These are phyloP conservation scores for Suhomyces atakaporum DNA, from an alignment of 1,139 yeast genomes.

Conservation along the genomic window DNA sequence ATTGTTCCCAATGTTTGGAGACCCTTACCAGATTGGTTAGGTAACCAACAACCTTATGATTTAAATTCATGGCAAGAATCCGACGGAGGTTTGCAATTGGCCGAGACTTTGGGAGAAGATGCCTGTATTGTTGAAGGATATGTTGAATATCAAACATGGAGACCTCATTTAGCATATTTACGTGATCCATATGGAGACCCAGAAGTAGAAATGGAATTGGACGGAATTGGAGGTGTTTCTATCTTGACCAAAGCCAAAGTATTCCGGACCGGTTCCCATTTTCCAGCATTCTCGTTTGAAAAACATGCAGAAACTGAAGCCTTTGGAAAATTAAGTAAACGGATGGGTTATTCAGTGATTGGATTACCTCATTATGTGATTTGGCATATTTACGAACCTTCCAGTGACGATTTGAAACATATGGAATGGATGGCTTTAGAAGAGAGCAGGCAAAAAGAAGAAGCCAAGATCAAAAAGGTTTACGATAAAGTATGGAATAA, in stretches of 20 bases:
- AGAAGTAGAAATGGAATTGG: slow-evolving; percentile 82
- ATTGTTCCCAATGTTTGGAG: slow-evolving; percentile 89
- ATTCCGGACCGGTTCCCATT: slow-evolving; percentile 78
- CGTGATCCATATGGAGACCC: slow-evolving; percentile 87
- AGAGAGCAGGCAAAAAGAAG: slow-evolving; percentile 72
- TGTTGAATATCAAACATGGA: slow-evolving; percentile 90
- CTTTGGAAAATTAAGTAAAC: slow-evolving; percentile 79
- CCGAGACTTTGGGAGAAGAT: slow-evolving; percentile 76
- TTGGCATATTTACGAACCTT: slow-evolving; percentile 93
- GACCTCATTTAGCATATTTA: slow-evolving; percentile 85
- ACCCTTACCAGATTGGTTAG: slow-evolving; percentile 87
- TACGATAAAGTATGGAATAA: slow-evolving; percentile 75
- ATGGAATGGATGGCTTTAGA: slow-evolving; percentile 98
- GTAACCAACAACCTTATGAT: slow-evolving; percentile 88
- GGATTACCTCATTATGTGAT: slow-evolving; percentile 89
- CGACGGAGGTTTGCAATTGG: slow-evolving; percentile 79
- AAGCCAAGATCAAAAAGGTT: slow-evolving; percentile 63
- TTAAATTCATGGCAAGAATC: slow-evolving; percentile 90
- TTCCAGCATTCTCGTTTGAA: slow-evolving; percentile 88
- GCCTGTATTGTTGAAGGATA: slow-evolving; percentile 92
- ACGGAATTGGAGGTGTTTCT: slow-evolving; percentile 91
- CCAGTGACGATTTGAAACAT: slow-evolving; percentile 81
- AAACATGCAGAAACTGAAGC: slow-evolving; percentile 95
- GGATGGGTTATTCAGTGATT: slow-evolving; percentile 79
- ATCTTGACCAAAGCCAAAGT: slow-evolving; percentile 79